Conservation (phyloP, 2,329 filamentous ascomycete genomes). For the Talaromyces rugulosus region DNA sequence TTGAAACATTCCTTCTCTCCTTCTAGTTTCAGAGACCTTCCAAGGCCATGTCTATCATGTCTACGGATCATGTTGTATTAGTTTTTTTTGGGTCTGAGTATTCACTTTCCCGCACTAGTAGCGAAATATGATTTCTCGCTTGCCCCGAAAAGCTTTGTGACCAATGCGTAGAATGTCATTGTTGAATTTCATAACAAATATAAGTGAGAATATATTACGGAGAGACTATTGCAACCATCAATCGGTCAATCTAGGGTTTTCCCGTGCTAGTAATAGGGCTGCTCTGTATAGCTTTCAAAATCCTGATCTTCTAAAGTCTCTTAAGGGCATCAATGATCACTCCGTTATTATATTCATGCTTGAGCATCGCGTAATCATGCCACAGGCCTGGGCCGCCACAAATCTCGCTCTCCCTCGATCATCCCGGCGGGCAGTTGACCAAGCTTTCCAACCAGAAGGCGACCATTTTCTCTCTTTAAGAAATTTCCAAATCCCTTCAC, state of each 20-base stretch:
- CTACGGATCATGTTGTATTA: no score
- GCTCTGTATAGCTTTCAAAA: constrained; percentile 1
- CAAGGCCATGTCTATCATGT: no score
- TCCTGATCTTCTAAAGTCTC: not conserved
- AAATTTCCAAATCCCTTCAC: constrained; percentile 49
- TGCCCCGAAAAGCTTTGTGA: not conserved
- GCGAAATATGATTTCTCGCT: no score
- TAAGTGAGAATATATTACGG: not conserved
- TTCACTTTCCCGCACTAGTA: no score
- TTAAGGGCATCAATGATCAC: not conserved
- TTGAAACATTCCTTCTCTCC: no score
- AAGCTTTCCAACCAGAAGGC: constrained; percentile 7
- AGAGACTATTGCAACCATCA: constrained; percentile 2
- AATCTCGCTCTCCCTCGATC: constrained; percentile 10
- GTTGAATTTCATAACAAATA: constrained; percentile 2
- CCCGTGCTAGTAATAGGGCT: not conserved
- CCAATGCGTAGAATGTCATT: constrained; percentile 1
- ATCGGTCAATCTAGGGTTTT: not conserved
- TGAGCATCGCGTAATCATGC: constrained; percentile 1
- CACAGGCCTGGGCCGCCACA: constrained; percentile 4
- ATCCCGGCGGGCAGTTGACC: constrained; percentile 10
- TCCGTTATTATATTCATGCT: not conserved
- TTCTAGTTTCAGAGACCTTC: no score
- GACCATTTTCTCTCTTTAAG: constrained; percentile 11
- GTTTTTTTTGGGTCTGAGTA: no score